Base-by-base conservation (phyloP, 1,284 basidiomycete genomes). In the Austroboletus rostrupii region DNA sequence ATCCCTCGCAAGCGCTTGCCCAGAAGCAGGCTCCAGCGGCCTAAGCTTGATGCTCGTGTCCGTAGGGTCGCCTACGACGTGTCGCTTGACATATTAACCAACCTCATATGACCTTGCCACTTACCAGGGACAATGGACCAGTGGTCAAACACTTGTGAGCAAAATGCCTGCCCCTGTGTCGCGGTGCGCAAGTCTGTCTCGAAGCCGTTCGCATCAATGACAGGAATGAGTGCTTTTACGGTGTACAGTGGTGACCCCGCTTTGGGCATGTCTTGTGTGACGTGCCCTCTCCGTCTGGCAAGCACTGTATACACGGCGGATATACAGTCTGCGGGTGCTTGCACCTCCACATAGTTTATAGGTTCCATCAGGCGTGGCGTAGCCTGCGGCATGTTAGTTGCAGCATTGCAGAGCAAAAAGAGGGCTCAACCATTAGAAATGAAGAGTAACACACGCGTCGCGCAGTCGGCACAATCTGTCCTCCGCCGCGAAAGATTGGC, bases 401-500 rank as follows among this genome's bases (percentile, higher is more conserved):
- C 19, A 50, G 33, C n/a, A 14, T 33, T 40, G 43, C 45, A 57
- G 31, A 50, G 19, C 31, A 26, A 49, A 48, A 49, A 49, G 44
- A 54, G 44, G 29, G 37, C 64, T 73, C 68, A 63, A 91, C 92
- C 83, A 99, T 93, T 53, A 99, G 75, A 80, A 98, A 96, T 14
- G 94, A 96, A n/a, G 96, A 97, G 68, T 99, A 99, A 74, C 95
- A 97, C 45, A 97, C 97, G 41, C 97, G 85, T 55, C 97, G 86
- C 7, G 94, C 92, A 11, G 96, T 98, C 31, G 96, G 96, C 57
- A 99, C 97, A 61, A 99, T 94, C 72, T 99, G 97, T 52, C 97
- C 97, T 52, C 95, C 93, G 41, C 97, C 97, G 37, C 97, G 87
- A 77, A 92, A 96, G 64, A 99, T 99, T 60, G 95, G 91, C 68